A percentile compares a stretch with the other conserved stretches of the same genome.
phyloP scores from a whole-genome alignment of 768 basidiomycete species.

The Hypsizygus marmoreus region DNA sequence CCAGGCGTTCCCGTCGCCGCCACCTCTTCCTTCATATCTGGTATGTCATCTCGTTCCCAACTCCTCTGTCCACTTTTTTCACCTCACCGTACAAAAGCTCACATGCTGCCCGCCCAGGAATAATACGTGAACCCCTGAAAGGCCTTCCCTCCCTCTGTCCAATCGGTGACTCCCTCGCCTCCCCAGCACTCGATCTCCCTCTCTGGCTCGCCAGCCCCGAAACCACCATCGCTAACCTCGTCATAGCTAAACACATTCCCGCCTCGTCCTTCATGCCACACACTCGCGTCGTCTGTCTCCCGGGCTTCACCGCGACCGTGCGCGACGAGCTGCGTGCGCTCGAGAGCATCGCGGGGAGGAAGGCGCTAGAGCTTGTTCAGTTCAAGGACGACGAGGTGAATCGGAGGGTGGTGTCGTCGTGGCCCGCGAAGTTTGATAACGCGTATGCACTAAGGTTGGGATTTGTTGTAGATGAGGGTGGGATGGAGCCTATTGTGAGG shows the following conservation, averaged over 20 bases:
- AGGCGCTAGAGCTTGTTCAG: slow-evolving; percentile 45
- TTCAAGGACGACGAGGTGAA: slow-evolving; percentile 47
- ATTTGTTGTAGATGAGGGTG: slow-evolving; percentile 45
- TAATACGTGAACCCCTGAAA: slow-evolving; percentile 61
- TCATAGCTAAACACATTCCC: slow-evolving; percentile 48
- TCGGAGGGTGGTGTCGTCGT: slow-evolving; percentile 46
- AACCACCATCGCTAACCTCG: slow-evolving; percentile 55
- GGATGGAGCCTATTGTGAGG: slow-evolving; percentile 45
- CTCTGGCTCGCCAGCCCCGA: slow-evolving; percentile 54
- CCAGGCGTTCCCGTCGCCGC: slow-evolving; percentile 56
- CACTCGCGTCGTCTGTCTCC: slow-evolving; percentile 57
- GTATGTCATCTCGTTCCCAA: slow-evolving; percentile 24
- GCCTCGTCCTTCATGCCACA: slow-evolving; percentile 41
- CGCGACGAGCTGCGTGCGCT: slow-evolving; percentile 57
- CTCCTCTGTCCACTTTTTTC: background rate
- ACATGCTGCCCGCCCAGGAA: slow-evolving; percentile 36
- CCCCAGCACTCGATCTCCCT: slow-evolving; percentile 46
- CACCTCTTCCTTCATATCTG: slow-evolving; percentile 58
- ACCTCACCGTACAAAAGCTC: background rate
- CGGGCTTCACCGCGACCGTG: slow-evolving; percentile 60
- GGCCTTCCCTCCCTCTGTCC: slow-evolving; percentile 52
- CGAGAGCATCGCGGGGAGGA: slow-evolving; percentile 49
- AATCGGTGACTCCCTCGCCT: slow-evolving; percentile 45
- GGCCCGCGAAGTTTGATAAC: slow-evolving; percentile 50
- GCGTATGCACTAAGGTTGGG: slow-evolving; percentile 43